phyloP scores from a whole-genome alignment of 148 eudicot genomes.

The Dysphania ambrosioides region DNA sequence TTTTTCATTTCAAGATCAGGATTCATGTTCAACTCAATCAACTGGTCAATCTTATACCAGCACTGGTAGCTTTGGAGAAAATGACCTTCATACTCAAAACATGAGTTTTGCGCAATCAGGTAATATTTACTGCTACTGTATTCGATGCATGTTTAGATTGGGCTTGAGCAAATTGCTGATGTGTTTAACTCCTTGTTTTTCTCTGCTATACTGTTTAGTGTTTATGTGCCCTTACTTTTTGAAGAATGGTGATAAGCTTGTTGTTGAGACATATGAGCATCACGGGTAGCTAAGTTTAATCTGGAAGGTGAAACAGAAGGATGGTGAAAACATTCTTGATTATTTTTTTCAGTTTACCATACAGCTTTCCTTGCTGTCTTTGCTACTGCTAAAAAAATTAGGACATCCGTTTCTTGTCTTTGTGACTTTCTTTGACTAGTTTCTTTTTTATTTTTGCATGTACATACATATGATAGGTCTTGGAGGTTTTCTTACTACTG shows the following conservation, averaged over 20 bases:
- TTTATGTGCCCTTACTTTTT: neutral
- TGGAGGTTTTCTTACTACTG: too few species aligned
- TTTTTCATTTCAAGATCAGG: constrained; percentile 58
- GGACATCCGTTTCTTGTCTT: neutral
- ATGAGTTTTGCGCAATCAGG: constrained; percentile 37
- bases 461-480: too few species aligned
- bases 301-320: neutral
- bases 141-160: neutral
- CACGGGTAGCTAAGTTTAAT: neutral
- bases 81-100: constrained; percentile 30
- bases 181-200: neutral
- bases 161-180: constrained; percentile 3
- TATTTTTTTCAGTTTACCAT: neutral
- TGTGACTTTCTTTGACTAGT: neutral
- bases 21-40: constrained; percentile 68
- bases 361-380: neutral
- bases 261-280: neutral
- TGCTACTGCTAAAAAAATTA: neutral
- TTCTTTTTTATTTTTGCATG: too few species aligned
- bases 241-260: neutral
- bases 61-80: constrained; percentile 37
- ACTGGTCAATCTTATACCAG: constrained; percentile 53
- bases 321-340: neutral
- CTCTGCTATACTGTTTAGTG: neutral
- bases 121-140: constrained; percentile 6